Base-by-base conservation (phyloP, 1,284 basidiomycete genomes). In the Termitomyces sp. region DNA sequence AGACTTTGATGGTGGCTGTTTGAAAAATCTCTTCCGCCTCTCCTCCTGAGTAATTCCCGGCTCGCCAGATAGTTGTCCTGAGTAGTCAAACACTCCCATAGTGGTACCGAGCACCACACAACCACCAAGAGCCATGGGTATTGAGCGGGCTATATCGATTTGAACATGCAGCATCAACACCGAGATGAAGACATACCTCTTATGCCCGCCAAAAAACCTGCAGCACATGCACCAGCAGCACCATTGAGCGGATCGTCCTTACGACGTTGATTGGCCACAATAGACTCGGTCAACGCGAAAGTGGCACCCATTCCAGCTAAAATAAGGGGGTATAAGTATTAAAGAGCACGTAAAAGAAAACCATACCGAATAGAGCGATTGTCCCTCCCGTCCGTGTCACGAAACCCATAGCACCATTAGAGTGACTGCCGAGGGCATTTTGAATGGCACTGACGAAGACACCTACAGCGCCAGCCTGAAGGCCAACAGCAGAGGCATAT, bases 241-340 rank as follows among this genome's bases (percentile, higher is more conserved):
- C 90, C 88, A 67, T 95, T 98, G 64, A 92, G 67, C 34, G 88
- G 77, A 68, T 97, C 94, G 61, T 93, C 80, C 63, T 82, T 89
- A 72, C 86, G 79, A 54, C 94, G 82, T 58, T 84, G 73, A 72
- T 98, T 98, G 57, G 92, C 90, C 17, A 92, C 83, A 33, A 79
- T 73, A 7, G 90, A 77, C 67, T 96, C 90, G 3, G 90, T 90
- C 65, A 88, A 83, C 15, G 92, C 88, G 68, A 91, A 98, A 28
- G 89, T 82, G 58, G 87, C 88, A 43, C 92, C 94, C 84, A 96
- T 90, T n/a, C 90, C 92, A 65, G 92, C 93, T 94, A 61, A 15
- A 50, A 53, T 28, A 52, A 39, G 12, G 40, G 44, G 13, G 50
- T 19, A 57, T 50, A 12, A 39, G 24, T 39, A 21, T 8, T 36